These are phyloP conservation scores for Trichoderma asperellum DNA, from an alignment of 2,329 filamentous ascomycete species.

Conservation along the genomic window DNA sequence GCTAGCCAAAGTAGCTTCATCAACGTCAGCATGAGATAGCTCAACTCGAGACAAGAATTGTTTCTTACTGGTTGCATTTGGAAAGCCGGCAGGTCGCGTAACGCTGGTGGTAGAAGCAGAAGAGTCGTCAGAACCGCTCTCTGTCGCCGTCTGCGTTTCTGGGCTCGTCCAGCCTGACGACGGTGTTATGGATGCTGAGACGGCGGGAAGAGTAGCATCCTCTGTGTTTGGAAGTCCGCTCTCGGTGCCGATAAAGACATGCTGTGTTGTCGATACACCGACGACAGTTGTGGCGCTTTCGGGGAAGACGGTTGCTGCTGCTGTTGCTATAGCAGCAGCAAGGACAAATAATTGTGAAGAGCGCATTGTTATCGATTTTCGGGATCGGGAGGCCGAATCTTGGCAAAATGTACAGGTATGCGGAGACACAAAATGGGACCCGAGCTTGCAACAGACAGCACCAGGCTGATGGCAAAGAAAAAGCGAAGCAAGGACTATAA, in stretches of 20 bases:
- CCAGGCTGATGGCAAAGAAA: constrained; percentile 18
- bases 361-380: constrained; percentile 31
- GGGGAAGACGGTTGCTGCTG: constrained; percentile 18
- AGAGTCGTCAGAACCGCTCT: background rate
- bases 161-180: constrained; percentile 1
- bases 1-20: constrained; percentile 19
- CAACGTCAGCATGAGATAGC: constrained; percentile 1
- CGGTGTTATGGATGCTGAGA: constrained; percentile 17
- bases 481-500: constrained; percentile 17
- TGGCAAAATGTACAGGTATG: constrained; percentile 19
- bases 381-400: constrained; percentile 10
- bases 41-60: background rate
- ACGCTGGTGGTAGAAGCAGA: constrained; percentile 10
- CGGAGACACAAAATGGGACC: constrained; percentile 9
- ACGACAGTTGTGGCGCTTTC: constrained; percentile 7
- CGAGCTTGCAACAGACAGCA: constrained; percentile 21
- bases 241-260: background rate
- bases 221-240: constrained; percentile 4
- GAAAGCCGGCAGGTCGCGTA: constrained; percentile 12
- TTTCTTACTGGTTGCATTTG: constrained; percentile 27
- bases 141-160: background rate
- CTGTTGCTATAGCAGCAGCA: constrained; percentile 29
- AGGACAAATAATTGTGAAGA: constrained; percentile 29
- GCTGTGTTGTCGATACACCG: constrained; percentile 11
- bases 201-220: constrained; percentile 2